Base-by-base conservation (phyloP, 257 asterid species). In the Oldenlandia corymbosa region DNA sequence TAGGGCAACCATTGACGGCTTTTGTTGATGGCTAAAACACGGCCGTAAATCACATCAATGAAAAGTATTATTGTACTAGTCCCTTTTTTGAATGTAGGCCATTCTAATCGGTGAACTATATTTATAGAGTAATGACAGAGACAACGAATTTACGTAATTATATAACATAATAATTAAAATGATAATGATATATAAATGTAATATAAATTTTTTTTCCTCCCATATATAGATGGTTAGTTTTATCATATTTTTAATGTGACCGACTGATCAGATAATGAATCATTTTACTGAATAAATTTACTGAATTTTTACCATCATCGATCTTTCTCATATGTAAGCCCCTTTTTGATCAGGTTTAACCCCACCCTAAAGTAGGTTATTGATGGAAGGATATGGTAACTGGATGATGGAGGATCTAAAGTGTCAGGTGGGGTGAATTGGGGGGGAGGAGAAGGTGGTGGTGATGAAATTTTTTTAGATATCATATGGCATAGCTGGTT, bases 1-100 rank as follows among this genome's bases (percentile, higher is more conserved):
- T 63, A 70, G 76, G 78, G 64, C 60, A 64, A 28, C 79, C 72
- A 70, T 63, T 70, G 67, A 70, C 73, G 75, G 52, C 70, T 69
- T 31, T 56, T 64, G 72, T 78, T 68, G 75, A 75, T 83, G 83
- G 82, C 77, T 80, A 78, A 73, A 80, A 78, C 80, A 73, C 27
- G 70, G 68, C 73, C 64, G 56, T 68, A 83, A 81, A 84, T 89
- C 95, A 84, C 91, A 81, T 89, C 93, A 78, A 71, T 75, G 62
- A 60, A 88, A 88, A 84, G 90, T 77, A 73, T 68, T 62, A 62
- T 67, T 73, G 58, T 71, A 71, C 69, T 63, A 13, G 5, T 34
- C 16, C 24, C 36, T 62, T 26, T 68, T n/a, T 51, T 21, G 17
- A 30, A 14, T 48, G 73, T 51, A 62, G 68, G 77, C 64, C 71